phyloP scores from a whole-genome alignment of 2,329 filamentous ascomycete species.

The Cordyceps tenuipes region DNA sequence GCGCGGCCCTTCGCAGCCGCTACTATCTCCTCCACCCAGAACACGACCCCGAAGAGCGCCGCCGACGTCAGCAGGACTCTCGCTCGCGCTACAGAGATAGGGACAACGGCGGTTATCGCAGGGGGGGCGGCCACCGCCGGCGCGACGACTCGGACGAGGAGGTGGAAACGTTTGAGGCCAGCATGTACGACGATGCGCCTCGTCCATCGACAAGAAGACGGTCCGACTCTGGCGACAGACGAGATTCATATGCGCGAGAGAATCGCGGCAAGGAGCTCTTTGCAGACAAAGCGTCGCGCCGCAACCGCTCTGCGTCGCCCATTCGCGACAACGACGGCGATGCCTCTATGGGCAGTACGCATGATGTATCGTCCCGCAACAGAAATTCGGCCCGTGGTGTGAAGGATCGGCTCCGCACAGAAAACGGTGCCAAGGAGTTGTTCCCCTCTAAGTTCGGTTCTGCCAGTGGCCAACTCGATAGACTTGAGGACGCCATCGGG shows the following conservation, averaged over 20 bases:
- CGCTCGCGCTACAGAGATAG: slow-evolving; percentile 58
- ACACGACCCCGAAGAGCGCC: slow-evolving; percentile 69
- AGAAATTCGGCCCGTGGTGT: slow-evolving; percentile 26
- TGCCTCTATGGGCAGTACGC: slow-evolving; percentile 26
- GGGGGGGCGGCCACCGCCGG: slow-evolving; percentile 33
- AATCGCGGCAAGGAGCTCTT: slow-evolving; percentile 59
- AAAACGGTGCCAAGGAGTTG: slow-evolving; percentile 29
- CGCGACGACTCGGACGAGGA: slow-evolving; percentile 40
- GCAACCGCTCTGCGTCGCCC: slow-evolving; percentile 47
- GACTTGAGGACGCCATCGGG: slow-evolving; percentile 31
- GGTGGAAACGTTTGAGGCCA: slow-evolving; percentile 57
- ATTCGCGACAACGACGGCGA: slow-evolving; percentile 35
- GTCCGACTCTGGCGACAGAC: slow-evolving; percentile 21
- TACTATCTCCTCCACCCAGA: slow-evolving; percentile 93
- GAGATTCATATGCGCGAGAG: slow-evolving; percentile 22
- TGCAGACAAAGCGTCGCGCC: slow-evolving; percentile 28
- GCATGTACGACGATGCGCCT: slow-evolving; percentile 70
- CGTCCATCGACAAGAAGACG: slow-evolving; percentile 20
- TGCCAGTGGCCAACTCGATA: slow-evolving; percentile 26
- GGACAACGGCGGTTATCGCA: slow-evolving; percentile 28
- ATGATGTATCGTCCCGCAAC: slow-evolving; percentile 25
- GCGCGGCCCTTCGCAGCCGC: slow-evolving; percentile 71
- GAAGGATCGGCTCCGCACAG: slow-evolving; percentile 23
- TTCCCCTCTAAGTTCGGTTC: slow-evolving; percentile 27
- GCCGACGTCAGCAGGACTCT: slow-evolving; percentile 47